Evolutionary conservation across 1,139 yeast species (phyloP), one percentile per base, ranked within the genome.

Genomic region (Suhomyces guaymorum): DNA sequence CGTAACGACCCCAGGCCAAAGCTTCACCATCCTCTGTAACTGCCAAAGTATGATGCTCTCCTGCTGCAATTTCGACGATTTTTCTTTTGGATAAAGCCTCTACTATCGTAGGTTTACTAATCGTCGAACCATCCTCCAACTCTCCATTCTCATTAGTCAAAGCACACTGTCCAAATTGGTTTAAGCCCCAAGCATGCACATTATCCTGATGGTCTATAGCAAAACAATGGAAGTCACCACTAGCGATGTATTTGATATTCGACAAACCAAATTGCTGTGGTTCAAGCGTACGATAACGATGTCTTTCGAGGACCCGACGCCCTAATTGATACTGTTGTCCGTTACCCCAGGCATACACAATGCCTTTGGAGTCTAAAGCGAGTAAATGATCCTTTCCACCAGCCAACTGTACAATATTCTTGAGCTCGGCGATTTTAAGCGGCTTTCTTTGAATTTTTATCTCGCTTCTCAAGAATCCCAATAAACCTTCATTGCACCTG

Each of bases 91-190:
- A 69, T 31, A 89, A 76, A 9, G 71, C 67, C 7, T 71, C 67
- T 23, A 89, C 82, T 35, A 76, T 69, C 0, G 92, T 84, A 15
- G 98, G 97, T 36, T 76, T 76, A n/a, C 82, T 67, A 26, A 83
- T 75, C 32, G 86, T 73, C 1, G 92, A 85, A 14, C 95, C 97
- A 55, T 88, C 96, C 49, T 82, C 92, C 35, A 59, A 64, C 37
- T 70, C 71, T 23, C 78, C 80, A 32, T 63, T 49, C 2, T 60
- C 51, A 31, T 68, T 66, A 1, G 90, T 77, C 30, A 85, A 70
- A 35, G 96, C 97, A 69, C 97, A 88, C 64, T 92, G 98, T 13
- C 98, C 97, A 55, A 80, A 92, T 59, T 92, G 96, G 57, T 92
- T 94, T 49, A 92, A 72, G 5, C 99, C 99, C 98, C 98, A 92